phyloP scores from a whole-genome alignment of 2,329 filamentous ascomycete genomes.

The Fusarium equiseti region DNA sequence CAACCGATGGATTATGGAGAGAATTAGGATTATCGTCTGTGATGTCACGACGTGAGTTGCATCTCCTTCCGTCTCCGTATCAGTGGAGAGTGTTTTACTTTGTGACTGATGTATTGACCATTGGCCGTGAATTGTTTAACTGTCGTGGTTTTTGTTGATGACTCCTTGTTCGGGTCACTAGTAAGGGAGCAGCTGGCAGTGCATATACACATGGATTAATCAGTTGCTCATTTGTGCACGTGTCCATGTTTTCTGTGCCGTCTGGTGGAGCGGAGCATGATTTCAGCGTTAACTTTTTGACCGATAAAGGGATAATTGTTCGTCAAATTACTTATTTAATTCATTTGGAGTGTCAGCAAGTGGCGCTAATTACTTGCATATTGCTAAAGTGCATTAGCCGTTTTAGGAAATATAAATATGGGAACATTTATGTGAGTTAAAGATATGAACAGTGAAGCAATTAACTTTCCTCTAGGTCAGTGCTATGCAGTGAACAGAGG shows the following conservation, averaged over 20 bases:
- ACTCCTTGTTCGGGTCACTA: neutral
- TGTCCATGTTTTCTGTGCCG: neutral
- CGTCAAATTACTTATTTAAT: neutral
- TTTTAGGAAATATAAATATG: constrained; percentile 11
- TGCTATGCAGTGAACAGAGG: neutral
- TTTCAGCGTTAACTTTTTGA: neutral
- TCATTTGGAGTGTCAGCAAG: neutral
- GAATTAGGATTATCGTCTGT: neutral
- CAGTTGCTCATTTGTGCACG: neutral
- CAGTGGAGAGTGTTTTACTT: neutral
- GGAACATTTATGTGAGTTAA: neutral
- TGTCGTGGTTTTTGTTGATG: neutral
- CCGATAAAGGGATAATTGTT: neutral
- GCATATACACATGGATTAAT: neutral
- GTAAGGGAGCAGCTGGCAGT: neutral
- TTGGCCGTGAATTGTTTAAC: neutral
- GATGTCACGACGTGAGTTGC: constrained; percentile 8
- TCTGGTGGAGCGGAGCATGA: neutral
- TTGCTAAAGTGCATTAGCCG: constrained; percentile 12
- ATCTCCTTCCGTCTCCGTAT: neutral
- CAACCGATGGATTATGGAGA: constrained; percentile 23
- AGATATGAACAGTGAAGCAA: neutral
- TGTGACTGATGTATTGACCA: neutral
- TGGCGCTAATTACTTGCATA: constrained; percentile 29
- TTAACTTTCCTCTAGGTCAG: neutral